A percentile compares a stretch with the other conserved stretches of the same genome.
Evolutionary conservation across 768 basidiomycete genomes (phyloP).

Genomic region (Inosperma sp.): DNA sequence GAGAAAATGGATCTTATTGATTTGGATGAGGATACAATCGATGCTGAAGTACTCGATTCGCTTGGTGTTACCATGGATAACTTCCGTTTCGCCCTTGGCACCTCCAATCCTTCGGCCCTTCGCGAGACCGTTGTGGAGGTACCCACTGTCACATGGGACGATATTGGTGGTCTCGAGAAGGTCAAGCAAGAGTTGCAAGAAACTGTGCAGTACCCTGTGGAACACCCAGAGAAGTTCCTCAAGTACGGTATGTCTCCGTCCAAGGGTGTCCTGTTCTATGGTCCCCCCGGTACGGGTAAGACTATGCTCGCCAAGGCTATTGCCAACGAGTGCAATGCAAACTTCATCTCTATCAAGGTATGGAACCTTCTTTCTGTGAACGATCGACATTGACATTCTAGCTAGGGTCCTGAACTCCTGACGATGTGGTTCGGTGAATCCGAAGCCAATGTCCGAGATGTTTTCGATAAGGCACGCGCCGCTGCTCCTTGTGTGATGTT

Average conservation of each 20-base stretch:
- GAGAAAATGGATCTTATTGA: slow-evolving; percentile 99
- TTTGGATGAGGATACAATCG: slow-evolving; percentile 96
- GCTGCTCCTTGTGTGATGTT: slow-evolving; percentile 99
- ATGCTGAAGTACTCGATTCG: slow-evolving; percentile 97
- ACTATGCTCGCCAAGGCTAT: slow-evolving; percentile 98
- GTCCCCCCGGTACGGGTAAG: slow-evolving; percentile 99
- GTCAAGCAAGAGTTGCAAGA: slow-evolving; percentile 99
- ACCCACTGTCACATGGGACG: slow-evolving; percentile 98
- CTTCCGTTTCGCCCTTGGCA: slow-evolving; percentile 98
- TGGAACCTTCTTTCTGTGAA: background rate
- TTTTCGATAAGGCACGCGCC: slow-evolving; percentile 99
- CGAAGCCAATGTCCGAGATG: slow-evolving; percentile 98
- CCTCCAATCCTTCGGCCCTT: slow-evolving; percentile 96
- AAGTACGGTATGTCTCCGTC: slow-evolving; percentile 99
- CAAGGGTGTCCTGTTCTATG: slow-evolving; percentile 99
- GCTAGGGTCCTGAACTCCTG: slow-evolving; percentile 87
- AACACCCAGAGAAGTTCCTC: slow-evolving; percentile 99
- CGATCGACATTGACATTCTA: slow-evolving; percentile 14
- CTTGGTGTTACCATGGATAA: slow-evolving; percentile 99
- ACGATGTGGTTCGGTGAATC: slow-evolving; percentile 99
- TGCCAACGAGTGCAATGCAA: slow-evolving; percentile 99
- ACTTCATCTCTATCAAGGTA: slow-evolving; percentile 98
- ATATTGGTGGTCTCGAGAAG: slow-evolving; percentile 98
- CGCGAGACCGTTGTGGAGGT: slow-evolving; percentile 99
- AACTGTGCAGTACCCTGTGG: slow-evolving; percentile 99